Percentiles rank a stretch among this genome's conserved stretches.
Conservation (phyloP, 1,284 basidiomycete species). For the Microbotryum lychnidis-dioicae region DNA sequence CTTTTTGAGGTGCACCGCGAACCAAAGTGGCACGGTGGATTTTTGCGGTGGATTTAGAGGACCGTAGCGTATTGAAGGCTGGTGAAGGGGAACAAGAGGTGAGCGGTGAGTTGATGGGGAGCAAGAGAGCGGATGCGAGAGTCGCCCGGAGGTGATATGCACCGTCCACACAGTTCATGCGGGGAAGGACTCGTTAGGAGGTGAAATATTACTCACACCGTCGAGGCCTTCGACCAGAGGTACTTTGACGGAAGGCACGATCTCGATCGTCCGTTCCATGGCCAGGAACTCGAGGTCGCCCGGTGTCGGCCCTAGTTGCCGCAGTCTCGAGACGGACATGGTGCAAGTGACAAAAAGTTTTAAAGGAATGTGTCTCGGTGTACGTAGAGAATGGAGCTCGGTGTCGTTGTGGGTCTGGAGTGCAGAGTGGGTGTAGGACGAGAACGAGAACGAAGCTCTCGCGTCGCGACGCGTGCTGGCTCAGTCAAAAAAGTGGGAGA, state of each 20-base stretch:
- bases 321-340: constrained; percentile 20
- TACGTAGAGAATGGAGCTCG: too few species aligned
- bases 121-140: neutral
- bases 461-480: too few species aligned
- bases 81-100: neutral
- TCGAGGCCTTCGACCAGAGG: constrained; percentile 16
- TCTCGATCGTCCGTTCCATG: constrained; percentile 26
- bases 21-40: constrained; percentile 81
- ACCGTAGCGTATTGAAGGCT: constrained; percentile 52
- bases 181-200: neutral
- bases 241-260: constrained; percentile 26
- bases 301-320: constrained; percentile 20
- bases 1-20: constrained; percentile 82
- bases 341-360: too few species aligned
- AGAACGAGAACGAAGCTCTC: too few species aligned
- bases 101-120: neutral
- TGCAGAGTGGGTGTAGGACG: too few species aligned
- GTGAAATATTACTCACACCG: constrained; percentile 11
- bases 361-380: too few species aligned
- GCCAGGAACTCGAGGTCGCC: constrained; percentile 25
- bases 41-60: constrained; percentile 81
- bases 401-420: too few species aligned
- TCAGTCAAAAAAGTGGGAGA: too few species aligned
- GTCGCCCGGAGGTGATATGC: neutral
- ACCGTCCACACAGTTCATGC: too few species aligned